Conservation (phyloP, 2,329 filamentous ascomycete species). For the Exophiala xenobiotica region DNA sequence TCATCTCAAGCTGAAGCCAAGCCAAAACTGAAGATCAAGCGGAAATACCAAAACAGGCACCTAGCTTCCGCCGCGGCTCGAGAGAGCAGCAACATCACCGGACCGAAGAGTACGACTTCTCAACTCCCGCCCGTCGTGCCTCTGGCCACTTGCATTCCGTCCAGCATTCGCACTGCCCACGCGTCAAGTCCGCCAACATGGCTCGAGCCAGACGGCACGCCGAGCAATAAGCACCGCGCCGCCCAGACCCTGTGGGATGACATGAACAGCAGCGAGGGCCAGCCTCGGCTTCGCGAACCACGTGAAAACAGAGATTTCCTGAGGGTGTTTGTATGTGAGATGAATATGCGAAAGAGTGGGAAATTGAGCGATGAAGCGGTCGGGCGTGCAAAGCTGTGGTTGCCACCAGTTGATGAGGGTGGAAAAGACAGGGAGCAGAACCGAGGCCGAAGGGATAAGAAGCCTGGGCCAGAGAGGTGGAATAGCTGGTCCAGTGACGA, state of each 20-base stretch:
- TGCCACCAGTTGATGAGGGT: constrained; percentile 53
- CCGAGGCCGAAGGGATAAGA: background rate
- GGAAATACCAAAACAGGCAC: constrained; percentile 29
- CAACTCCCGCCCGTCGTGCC: constrained; percentile 57
- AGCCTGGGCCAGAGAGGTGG: constrained; percentile 16
- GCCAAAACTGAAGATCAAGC: constrained; percentile 23
- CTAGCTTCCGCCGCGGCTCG: background rate
- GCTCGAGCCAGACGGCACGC: constrained; percentile 31
- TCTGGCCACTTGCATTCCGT: constrained; percentile 59
- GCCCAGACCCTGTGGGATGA: constrained; percentile 19
- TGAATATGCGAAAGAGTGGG: constrained; percentile 65
- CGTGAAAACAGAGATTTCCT: constrained; percentile 65
- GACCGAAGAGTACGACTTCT: constrained; percentile 3
- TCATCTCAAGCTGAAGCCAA: constrained; percentile 2
- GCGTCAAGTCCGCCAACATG: constrained; percentile 37
- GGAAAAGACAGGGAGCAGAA: constrained; percentile 4
- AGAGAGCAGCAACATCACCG: constrained; percentile 1
- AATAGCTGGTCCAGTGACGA: constrained; percentile 18
- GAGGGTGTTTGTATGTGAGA: constrained; percentile 63
- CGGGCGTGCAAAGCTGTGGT: constrained; percentile 59
- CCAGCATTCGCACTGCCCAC: constrained; percentile 29
- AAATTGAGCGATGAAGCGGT: constrained; percentile 58
- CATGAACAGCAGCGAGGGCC: constrained; percentile 16
- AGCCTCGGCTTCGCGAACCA: constrained; percentile 59
- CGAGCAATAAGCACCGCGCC: constrained; percentile 35